Evolutionary conservation across 164 flowering plant species (phyloP).

Genomic region (Nelumbo lutea): DNA sequence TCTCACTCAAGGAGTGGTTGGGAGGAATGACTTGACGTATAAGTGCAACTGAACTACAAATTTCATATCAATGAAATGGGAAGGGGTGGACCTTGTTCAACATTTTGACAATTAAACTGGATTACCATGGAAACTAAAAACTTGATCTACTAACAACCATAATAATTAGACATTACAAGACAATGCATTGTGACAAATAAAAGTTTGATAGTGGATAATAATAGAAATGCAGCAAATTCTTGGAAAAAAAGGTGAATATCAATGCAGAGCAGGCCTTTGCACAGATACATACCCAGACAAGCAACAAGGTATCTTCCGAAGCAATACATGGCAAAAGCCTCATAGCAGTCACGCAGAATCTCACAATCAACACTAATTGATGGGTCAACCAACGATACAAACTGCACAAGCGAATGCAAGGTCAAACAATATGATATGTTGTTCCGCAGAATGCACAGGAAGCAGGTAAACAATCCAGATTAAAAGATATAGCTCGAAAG

Average conservation of each 20-base stretch:
- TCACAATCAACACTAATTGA: conserved; percentile 73
- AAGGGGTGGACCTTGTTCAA: no score
- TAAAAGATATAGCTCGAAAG: not conserved
- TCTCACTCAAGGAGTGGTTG: no score
- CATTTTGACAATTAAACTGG: no score
- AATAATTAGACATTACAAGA: not conserved
- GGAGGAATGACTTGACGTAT: no score
- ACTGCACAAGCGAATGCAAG: conserved; percentile 37
- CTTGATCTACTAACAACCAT: not conserved
- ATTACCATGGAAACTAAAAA: not conserved
- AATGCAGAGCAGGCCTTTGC: not conserved
- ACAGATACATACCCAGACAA: conserved; percentile 70
- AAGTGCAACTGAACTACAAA: no score
- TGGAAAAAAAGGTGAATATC: not conserved
- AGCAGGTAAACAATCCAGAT: not conserved
- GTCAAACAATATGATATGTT: conserved; percentile 2
- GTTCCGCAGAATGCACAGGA: not conserved
- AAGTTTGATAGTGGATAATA: not conserved
- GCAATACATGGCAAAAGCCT: conserved; percentile 98
- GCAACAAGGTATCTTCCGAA: conserved; percentile 97
- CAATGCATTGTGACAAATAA: not conserved
- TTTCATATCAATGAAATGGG: no score
- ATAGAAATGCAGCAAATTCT: not conserved
- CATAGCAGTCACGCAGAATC: conserved; percentile 95
- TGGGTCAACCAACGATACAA: conserved; percentile 76